Base-by-base conservation (phyloP, 1,139 yeast genomes). In the Suhomyces atakaporum region DNA sequence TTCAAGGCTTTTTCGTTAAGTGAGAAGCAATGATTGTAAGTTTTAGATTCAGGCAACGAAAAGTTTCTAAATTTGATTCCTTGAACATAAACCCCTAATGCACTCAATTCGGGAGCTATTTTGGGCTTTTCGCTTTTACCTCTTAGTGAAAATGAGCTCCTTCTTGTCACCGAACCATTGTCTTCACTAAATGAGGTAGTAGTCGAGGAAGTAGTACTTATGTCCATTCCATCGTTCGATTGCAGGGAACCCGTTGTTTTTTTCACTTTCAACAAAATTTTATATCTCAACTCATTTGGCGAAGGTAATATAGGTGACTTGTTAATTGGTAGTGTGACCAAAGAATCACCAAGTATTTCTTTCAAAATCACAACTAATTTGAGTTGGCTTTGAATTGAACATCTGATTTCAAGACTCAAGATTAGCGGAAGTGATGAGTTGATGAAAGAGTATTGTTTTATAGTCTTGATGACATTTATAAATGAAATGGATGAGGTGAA, bases 391-490 rank as follows among this genome's bases (percentile, higher is more conserved):
- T 70, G 77, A 0, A 66, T 50, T 7, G 76, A 77, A 59, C 98
- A 92, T 49, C 84, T 85, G 1, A 88, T 74, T 54, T 94, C 98
- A 22, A 94, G 69, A 8, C 97, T 89, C n/a, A 94, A 54, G 13
- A 92, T 83, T 31, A 94, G 65, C 0, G 99, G 99, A 42, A 73
- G 82, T 0, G 94, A 90, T 0, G 96, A 77, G 0, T 88, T 68
- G 13, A 85, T 79, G 58, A 94, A 94, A 0, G 96, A 95, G 60
- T 87, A 88, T 54, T 87, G 84, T 45, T 82, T 75, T 9, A 92
- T 77, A 0, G 89, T 77, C 31, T 73, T 76, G 10, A 89, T 62
- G 2, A 90, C 97, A 46, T 83, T 81, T 13, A 66, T 60, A 32
- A 92, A 73, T 1, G 81, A 77, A 16, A 92, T 78, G 0, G 89